Conservation (phyloP, 768 basidiomycete species). For the Scleroderma bovista region DNA sequence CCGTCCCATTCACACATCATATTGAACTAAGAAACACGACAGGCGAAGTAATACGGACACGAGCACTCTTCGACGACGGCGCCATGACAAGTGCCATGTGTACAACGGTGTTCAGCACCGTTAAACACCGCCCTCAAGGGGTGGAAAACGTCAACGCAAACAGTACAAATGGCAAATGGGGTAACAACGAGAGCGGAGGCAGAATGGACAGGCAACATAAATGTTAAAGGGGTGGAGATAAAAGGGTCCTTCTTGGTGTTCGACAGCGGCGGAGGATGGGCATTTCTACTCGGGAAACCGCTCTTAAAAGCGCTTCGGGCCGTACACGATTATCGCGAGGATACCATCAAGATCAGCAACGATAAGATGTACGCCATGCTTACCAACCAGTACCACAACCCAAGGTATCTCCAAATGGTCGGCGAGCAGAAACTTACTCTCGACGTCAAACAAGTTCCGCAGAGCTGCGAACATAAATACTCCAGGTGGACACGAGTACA, state of each 20-base stretch:
- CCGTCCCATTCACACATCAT: neutral
- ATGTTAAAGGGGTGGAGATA: neutral
- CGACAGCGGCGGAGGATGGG: constrained; percentile 14
- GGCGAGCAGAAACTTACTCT: neutral
- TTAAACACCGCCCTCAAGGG: neutral
- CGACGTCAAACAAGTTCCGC: neutral
- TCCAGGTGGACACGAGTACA: no score
- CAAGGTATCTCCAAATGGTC: neutral
- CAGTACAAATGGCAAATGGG: neutral
- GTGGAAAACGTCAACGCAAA: neutral
- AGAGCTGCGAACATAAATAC: neutral
- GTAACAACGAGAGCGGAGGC: neutral
- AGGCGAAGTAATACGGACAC: neutral
- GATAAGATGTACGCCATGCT: neutral
- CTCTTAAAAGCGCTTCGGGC: constrained; percentile 17
- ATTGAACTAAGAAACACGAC: neutral
- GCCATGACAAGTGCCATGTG: neutral
- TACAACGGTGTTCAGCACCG: neutral
- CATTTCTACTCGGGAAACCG: constrained; percentile 26
- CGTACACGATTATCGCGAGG: constrained; percentile 17
- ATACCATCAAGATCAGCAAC: neutral
- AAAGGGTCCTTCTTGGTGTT: neutral
- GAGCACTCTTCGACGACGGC: neutral
- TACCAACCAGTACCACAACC: neutral
- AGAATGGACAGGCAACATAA: neutral